Percentiles rank a stretch among this genome's conserved stretches.
phyloP scores from a whole-genome alignment of 371 early-diverging fungal genomes.

The Mortierella sp. region DNA sequence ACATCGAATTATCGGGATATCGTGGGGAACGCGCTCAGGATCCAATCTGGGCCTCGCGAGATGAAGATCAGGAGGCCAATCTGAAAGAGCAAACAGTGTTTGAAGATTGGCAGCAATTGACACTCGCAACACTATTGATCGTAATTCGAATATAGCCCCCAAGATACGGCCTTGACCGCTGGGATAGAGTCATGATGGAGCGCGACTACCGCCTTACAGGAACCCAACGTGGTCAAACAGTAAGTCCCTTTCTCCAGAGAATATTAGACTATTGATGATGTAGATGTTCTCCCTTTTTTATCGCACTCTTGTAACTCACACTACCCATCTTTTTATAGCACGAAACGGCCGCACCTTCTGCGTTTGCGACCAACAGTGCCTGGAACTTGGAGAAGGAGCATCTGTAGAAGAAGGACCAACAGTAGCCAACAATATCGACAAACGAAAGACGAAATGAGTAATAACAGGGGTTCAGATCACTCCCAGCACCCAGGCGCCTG shows the following conservation, averaged over 20 bases:
- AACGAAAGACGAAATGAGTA: too few species aligned
- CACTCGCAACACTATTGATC: background rate
- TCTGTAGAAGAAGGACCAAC: constrained; percentile 15
- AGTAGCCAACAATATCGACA: background rate
- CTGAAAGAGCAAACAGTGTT: background rate
- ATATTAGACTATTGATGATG: background rate
- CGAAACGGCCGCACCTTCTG: constrained; percentile 35
- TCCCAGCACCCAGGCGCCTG: background rate
- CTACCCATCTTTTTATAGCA: constrained; percentile 19
- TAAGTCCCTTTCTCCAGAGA: constrained; percentile 15
- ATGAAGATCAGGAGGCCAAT: background rate
- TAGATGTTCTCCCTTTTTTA: background rate
- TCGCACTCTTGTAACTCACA: background rate
- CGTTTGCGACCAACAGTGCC: constrained; percentile 52
- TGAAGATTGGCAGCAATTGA: background rate
- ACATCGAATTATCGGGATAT: too few species aligned
- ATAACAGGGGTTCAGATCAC: constrained; percentile 2
- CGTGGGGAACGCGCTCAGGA: too few species aligned
- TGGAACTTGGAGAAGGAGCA: constrained; percentile 52
- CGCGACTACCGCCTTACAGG: constrained; percentile 61
- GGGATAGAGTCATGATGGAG: constrained; percentile 62
- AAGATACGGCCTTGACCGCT: constrained; percentile 58
- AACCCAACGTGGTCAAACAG: constrained; percentile 59
- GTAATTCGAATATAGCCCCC: constrained; percentile 43
- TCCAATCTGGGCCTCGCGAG: too few species aligned